phyloP scores from a whole-genome alignment of 352 stramenopile species.

The Pythium myriotylum region DNA sequence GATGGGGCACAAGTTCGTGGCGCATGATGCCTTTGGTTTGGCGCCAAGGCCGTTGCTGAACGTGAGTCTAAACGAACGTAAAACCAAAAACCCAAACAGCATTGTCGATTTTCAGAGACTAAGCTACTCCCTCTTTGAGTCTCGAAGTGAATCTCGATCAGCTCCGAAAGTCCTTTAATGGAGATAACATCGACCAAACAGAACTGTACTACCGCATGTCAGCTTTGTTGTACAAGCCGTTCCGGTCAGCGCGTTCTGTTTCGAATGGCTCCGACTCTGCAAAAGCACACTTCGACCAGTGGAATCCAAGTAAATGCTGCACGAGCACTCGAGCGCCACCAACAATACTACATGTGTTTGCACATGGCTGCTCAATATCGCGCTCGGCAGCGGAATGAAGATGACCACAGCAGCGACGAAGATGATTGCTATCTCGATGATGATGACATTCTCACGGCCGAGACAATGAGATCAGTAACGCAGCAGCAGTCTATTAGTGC shows the following conservation, averaged over 20 bases:
- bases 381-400: neutral
- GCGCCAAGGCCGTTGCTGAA: too few relatives aligned
- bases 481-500: too few relatives aligned
- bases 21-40: too few relatives aligned
- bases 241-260: constrained; percentile 7
- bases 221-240: constrained; percentile 21
- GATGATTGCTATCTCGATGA: constrained; percentile 2
- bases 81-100: too few relatives aligned
- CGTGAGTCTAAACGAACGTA: too few relatives aligned
- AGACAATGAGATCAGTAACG: too few relatives aligned
- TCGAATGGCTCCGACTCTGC: neutral
- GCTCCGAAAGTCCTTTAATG: too few relatives aligned
- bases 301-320: neutral
- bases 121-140: too few relatives aligned
- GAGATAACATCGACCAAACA: constrained; percentile 16
- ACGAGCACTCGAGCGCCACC: constrained; percentile 21
- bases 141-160: too few relatives aligned
- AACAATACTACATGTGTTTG: constrained; percentile 22
- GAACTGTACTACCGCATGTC: constrained; percentile 23
- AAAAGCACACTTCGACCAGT: neutral
- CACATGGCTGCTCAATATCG: constrained; percentile 15
- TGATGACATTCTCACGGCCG: too few relatives aligned
- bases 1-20: too few relatives aligned
- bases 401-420: constrained; percentile 2
- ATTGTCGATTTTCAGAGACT: too few relatives aligned